These are phyloP conservation scores for Phytophthora citrophthora DNA, from an alignment of 352 stramenopile genomes.

Conservation along the genomic window DNA sequence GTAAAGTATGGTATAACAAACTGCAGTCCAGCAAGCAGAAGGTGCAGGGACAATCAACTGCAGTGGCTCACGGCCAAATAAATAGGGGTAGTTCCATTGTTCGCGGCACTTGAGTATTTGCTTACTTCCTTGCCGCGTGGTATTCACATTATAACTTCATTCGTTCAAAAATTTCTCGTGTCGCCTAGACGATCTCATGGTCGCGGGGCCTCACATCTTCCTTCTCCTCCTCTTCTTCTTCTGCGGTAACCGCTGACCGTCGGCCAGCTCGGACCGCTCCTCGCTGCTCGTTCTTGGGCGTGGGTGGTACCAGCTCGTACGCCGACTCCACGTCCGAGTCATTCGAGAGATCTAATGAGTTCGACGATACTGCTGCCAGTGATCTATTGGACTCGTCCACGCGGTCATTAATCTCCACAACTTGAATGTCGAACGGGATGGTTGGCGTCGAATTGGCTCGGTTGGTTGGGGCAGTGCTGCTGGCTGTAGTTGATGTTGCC, in stretches of 20 bases:
- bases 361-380: slow-evolving; percentile 4
- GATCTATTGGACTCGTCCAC: slow-evolving; percentile 34
- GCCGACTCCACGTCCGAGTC: slow-evolving; percentile 36
- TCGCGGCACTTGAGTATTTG: slow-evolving; percentile 6
- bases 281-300: slow-evolving; percentile 27
- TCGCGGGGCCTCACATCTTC: slow-evolving; percentile 22
- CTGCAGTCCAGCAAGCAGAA: slow-evolving; percentile 6
- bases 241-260: slow-evolving; percentile 27
- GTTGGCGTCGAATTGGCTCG: slow-evolving; percentile 20
- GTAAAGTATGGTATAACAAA: slow-evolving; percentile 26
- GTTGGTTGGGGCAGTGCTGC: slow-evolving; percentile 11
- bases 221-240: slow-evolving; percentile 51
- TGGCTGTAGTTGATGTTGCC: background rate
- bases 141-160: slow-evolving; percentile 27
- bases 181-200: slow-evolving; percentile 29
- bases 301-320: slow-evolving; percentile 41
- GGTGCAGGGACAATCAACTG: slow-evolving; percentile 2
- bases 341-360: slow-evolving; percentile 17
- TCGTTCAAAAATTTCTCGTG: slow-evolving; percentile 19
- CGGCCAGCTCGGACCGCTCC: slow-evolving; percentile 3
- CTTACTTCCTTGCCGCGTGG: slow-evolving; percentile 10
- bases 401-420: slow-evolving; percentile 52
- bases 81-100: slow-evolving; percentile 22
- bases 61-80: slow-evolving; percentile 17
- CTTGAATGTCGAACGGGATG: slow-evolving; percentile 54